Conservation (phyloP, 768 basidiomycete genomes). For the Boletus pseudo-olivaceus region DNA sequence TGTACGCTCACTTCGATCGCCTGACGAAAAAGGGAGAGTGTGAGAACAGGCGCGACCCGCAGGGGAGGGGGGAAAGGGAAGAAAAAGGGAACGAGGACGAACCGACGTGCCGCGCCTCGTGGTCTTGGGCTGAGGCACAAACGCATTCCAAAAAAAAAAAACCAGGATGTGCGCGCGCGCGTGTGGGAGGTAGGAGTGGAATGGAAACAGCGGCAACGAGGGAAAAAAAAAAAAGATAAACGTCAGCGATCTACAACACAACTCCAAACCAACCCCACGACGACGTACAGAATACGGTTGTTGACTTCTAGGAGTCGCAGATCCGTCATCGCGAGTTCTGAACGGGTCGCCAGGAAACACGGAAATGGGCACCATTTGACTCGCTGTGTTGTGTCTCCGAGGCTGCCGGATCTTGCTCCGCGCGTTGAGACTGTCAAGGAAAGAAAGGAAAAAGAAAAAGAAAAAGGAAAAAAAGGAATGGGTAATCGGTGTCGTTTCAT, state of each 20-base stretch:
- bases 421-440: slow-evolving; percentile 17
- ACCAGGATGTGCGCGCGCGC: too few species aligned
- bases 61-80: too few species aligned
- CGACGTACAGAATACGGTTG: slow-evolving; percentile 2
- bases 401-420: slow-evolving; percentile 11
- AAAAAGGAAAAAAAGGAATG: too few species aligned
- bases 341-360: neutral
- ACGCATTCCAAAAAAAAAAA: too few species aligned
- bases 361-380: slow-evolving; percentile 2
- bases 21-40: neutral
- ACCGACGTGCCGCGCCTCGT: slow-evolving; percentile 6
- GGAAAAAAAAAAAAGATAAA: neutral
- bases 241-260: neutral
- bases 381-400: neutral
- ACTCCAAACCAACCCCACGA: too few species aligned
- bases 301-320: neutral
- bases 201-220: neutral
- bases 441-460: too few species aligned
- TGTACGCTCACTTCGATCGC: slow-evolving; percentile 20
- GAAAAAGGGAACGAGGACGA: neutral
- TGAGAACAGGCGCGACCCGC: neutral
- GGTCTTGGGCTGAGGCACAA: neutral
- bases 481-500: neutral
- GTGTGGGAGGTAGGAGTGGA: neutral
- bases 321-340: neutral